Conservation (phyloP, 2,329 filamentous ascomycete species). For the Trichoderma harzianum region DNA sequence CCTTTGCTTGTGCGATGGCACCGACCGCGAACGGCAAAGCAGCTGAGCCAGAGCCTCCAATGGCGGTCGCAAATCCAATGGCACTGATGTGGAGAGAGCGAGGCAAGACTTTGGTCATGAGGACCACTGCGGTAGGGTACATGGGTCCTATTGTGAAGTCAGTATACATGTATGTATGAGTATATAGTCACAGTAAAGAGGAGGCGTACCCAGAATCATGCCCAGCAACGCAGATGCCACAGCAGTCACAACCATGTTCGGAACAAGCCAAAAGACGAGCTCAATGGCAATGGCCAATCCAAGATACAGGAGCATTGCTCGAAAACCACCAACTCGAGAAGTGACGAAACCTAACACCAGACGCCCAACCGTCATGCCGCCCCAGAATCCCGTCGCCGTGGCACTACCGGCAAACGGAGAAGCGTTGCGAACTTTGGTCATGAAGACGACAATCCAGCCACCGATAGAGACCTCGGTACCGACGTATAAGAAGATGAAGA, state of each 20-base stretch:
- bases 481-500: constrained; percentile 74
- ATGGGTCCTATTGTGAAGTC: constrained; percentile 65
- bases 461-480: constrained; percentile 73
- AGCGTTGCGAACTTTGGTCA: constrained; percentile 71
- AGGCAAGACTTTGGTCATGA: constrained; percentile 71
- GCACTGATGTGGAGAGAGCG: constrained; percentile 71
- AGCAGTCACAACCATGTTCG: constrained; percentile 70
- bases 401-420: constrained; percentile 62
- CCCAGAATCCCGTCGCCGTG: constrained; percentile 77
- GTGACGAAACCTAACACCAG: constrained; percentile 69
- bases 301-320: constrained; percentile 62
- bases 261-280: constrained; percentile 78
- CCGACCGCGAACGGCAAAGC: constrained; percentile 64
- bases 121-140: constrained; percentile 72
- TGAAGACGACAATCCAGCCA: constrained; percentile 82
- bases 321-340: constrained; percentile 65
- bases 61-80: constrained; percentile 75
- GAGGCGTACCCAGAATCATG: not conserved
- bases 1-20: constrained; percentile 58
- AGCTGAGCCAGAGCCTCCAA: constrained; percentile 71
- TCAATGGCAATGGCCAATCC: constrained; percentile 61
- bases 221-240: constrained; percentile 63
- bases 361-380: constrained; percentile 71
- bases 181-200: fast-evolving
- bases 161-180: not conserved